Evolutionary conservation across 169 alveolate genomes (phyloP).

Genomic region (Plasmodium inui): DNA sequence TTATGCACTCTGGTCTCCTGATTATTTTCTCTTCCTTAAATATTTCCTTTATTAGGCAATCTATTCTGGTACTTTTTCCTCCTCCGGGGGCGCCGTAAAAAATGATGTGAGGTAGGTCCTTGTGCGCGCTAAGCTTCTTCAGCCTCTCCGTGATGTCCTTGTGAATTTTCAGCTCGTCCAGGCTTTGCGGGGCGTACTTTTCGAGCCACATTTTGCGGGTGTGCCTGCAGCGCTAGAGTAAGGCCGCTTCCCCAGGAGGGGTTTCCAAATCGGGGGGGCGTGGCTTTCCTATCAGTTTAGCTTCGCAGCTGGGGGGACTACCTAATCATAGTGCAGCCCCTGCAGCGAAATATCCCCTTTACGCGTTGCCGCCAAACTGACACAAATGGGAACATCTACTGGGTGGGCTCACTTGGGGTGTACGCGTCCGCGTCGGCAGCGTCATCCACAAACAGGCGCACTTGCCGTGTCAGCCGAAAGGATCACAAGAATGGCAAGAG

Average conservation of each 20-base stretch:
- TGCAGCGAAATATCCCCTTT: not conserved
- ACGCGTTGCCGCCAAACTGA: not conserved
- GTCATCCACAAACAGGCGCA: too few relatives aligned
- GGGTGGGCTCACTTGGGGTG: not conserved
- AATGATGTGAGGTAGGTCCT: conserved; percentile 96
- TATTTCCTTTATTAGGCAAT: conserved; percentile 92
- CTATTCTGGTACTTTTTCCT: conserved; percentile 97
- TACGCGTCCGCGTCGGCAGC: not conserved
- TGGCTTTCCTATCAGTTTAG: not conserved
- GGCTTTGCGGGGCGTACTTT: conserved; percentile 92
- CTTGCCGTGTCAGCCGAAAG: too few relatives aligned
- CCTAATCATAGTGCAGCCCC: not conserved
- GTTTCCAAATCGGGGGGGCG: not conserved
- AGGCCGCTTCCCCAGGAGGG: not conserved
- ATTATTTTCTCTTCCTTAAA: conserved; percentile 91
- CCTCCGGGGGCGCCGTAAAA: conserved; percentile 99
- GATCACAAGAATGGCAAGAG: too few relatives aligned
- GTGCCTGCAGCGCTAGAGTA: not conserved
- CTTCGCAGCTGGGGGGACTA: not conserved
- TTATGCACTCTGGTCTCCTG: conserved; percentile 87
- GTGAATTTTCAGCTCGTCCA: conserved; percentile 90
- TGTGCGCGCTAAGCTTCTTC: conserved; percentile 88
- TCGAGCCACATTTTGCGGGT: conserved; percentile 94
- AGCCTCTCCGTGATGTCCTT: conserved; percentile 88
- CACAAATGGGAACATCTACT: not conserved